Evolutionary conservation across 768 basidiomycete genomes (phyloP).

Genomic region (Suillus bovinus): DNA sequence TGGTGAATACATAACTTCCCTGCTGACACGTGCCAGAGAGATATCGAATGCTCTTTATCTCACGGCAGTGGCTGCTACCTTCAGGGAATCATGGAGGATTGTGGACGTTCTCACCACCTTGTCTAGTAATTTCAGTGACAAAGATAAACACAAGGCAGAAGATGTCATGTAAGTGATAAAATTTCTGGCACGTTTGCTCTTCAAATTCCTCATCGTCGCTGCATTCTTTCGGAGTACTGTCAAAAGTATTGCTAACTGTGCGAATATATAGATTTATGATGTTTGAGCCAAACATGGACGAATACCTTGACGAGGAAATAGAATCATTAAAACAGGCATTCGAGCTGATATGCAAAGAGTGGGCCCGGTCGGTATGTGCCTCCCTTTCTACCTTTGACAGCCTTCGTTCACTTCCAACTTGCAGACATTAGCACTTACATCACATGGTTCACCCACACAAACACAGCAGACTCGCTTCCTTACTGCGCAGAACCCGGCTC

Average conservation of each 20-base stretch:
- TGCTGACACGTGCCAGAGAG: constrained; percentile 77
- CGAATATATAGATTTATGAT: constrained; percentile 68
- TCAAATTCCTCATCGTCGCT: constrained; percentile 15
- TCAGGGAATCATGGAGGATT: constrained; percentile 84
- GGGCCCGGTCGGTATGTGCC: constrained; percentile 70
- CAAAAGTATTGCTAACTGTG: neutral
- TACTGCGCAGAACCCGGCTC: constrained; percentile 82
- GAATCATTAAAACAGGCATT: constrained; percentile 77
- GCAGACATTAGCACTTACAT: constrained; percentile 3
- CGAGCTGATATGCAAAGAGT: constrained; percentile 71
- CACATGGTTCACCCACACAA: constrained; percentile 7
- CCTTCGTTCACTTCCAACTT: neutral
- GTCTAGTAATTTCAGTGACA: constrained; percentile 27
- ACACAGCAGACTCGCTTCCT: constrained; percentile 63
- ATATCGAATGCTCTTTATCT: constrained; percentile 73
- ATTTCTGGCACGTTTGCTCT: constrained; percentile 1
- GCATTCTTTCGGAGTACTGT: constrained; percentile 1
- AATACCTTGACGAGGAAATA: constrained; percentile 93
- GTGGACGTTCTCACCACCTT: constrained; percentile 74
- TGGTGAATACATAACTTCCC: constrained; percentile 80
- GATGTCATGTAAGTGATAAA: constrained; percentile 71
- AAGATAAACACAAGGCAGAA: constrained; percentile 46
- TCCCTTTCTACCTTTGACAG: neutral
- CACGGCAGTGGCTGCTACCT: constrained; percentile 86
- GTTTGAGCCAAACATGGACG: constrained; percentile 97